Evolutionary conservation across 1,284 basidiomycete species (phyloP), one percentile per base, ranked within the genome.

Genomic region (Moesziomyces sp.): DNA sequence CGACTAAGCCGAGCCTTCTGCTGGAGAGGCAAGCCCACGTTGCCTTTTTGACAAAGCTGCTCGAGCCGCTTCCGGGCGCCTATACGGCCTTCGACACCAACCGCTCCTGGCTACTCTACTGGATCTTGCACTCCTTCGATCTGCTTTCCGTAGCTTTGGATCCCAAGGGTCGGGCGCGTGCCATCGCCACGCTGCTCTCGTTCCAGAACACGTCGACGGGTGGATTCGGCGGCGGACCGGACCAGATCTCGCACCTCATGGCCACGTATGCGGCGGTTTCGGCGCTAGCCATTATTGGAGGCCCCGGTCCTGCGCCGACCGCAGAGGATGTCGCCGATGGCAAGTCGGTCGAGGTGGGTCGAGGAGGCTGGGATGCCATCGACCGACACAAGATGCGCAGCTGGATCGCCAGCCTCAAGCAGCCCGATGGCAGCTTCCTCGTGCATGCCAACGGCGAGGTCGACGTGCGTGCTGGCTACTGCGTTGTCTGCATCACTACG

Each of bases 381-480:
- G 83, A 86, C 55, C 75, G 84, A 71, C 28, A 46, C 11, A 92
- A 89, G 64, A 88, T 97, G 81, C 96, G 97, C 84, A 84, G 88
- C 5, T 98, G 95, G 86, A 94, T 98, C 85, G 89, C 96, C 89
- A 90, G 92, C 1, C 86, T 98, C 66, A 99, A 99, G 84, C 92
- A 94, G 76, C 89, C 91, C 0, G 94, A 99, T 82, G 97, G 97
- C 0, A 95, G 94, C 0, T 99, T 98, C 84, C 88, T 93, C 26
- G 96, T 99, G 16, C 89, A 93, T 23, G 87, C 89, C 52, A 89
- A 93, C 46, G 93, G 91, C 28, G 96, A 99, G 85, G 91, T 98
- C 11, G 97, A 99, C 79, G 93, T 97, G 26, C 90, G 91, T 26
- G 92, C 91, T 0, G 89, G 89, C 24, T 93, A 93, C 82, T 92